A percentile compares a stretch with the other conserved stretches of the same genome.
phyloP scores from a whole-genome alignment of 1,284 basidiomycete genomes.

The Somion occarium region DNA sequence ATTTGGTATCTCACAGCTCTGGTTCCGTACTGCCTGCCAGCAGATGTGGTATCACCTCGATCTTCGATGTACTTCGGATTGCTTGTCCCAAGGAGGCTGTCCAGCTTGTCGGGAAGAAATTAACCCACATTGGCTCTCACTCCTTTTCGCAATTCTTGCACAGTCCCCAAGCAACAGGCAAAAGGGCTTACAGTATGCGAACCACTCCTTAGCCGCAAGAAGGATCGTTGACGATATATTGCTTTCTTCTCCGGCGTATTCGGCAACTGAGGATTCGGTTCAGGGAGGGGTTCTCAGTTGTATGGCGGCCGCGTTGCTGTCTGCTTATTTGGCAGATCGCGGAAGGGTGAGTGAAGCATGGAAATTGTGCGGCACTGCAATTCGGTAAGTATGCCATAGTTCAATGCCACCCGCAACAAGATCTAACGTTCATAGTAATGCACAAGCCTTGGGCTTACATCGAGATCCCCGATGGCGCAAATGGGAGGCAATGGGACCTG shows the following conservation, averaged over 20 bases:
- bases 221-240: constrained; percentile 43
- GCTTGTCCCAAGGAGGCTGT: constrained; percentile 16
- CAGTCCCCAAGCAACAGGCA: constrained; percentile 26
- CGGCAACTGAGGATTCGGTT: constrained; percentile 34
- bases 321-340: constrained; percentile 40
- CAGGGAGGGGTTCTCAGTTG: constrained; percentile 44
- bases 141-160: constrained; percentile 45
- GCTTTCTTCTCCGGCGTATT: constrained; percentile 33
- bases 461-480: constrained; percentile 42
- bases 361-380: constrained; percentile 39
- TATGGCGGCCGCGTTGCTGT: constrained; percentile 41
- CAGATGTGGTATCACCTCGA: constrained; percentile 44
- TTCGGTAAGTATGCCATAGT: background rate
- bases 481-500: constrained; percentile 44
- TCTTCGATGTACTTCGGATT: constrained; percentile 21
- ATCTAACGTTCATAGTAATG: constrained; percentile 31
- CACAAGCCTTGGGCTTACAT: constrained; percentile 47
- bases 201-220: constrained; percentile 38
- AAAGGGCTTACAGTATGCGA: constrained; percentile 34
- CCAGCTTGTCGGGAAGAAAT: constrained; percentile 26
- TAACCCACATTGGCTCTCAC: constrained; percentile 46
- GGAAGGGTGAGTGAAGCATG: constrained; percentile 49
- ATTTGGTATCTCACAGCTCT: constrained; percentile 44
- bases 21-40: constrained; percentile 37
- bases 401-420: background rate